Evolutionary conservation across 73 alveolate genomes (phyloP).

Genomic region (Symbiodinium pilosum): DNA sequence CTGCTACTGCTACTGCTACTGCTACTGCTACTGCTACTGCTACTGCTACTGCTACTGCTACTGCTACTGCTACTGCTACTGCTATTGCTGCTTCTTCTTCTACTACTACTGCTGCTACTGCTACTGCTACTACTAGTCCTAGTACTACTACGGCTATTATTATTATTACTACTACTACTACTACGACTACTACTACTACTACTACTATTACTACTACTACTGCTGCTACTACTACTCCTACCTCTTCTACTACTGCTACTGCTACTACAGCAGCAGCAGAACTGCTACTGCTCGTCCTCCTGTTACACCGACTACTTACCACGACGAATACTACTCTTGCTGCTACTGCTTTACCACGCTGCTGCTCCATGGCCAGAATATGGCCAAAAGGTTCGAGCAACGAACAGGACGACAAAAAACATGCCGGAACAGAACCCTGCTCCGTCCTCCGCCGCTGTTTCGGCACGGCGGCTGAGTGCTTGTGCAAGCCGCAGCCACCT

Average conservation of each 20-base stretch:
- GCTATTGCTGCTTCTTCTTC: neutral
- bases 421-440: too few species aligned
- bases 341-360: too few species aligned
- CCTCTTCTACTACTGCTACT: neutral
- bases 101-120: neutral
- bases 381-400: too few species aligned
- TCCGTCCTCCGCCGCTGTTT: too few species aligned
- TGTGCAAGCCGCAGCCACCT: too few species aligned
- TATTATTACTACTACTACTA: neutral
- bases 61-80: neutral
- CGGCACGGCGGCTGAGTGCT: too few species aligned
- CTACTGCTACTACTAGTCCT: neutral
- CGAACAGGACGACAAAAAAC: too few species aligned
- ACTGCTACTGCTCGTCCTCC: too few species aligned
- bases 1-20: neutral
- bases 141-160: neutral
- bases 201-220: too few species aligned
- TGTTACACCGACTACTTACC: too few species aligned
- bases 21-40: neutral
- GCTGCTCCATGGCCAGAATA: too few species aligned
- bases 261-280: neutral
- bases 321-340: too few species aligned
- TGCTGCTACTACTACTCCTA: neutral
- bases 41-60: neutral
- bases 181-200: neutral